phyloP scores from a whole-genome alignment of 2,329 filamentous ascomycete species.

The Zasmidium angulare region DNA sequence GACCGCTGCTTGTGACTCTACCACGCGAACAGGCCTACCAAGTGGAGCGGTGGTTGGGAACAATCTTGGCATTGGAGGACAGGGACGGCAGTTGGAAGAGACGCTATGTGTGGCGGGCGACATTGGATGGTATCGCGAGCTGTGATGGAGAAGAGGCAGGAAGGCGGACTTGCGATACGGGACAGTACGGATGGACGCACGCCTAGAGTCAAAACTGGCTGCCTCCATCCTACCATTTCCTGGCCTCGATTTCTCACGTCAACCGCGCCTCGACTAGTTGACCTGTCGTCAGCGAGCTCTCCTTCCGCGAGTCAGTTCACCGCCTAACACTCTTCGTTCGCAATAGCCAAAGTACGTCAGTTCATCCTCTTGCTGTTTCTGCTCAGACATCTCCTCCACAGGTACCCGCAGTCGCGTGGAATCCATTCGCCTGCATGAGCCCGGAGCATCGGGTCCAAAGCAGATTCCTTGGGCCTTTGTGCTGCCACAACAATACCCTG shows the following conservation, averaged over 20 bases:
- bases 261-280: background rate
- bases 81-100: background rate
- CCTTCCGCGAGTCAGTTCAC: slow-evolving; percentile 7
- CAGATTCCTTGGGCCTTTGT: background rate
- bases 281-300: background rate
- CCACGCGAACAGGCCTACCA: background rate
- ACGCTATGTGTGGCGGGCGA: background rate
- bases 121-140: background rate
- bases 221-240: background rate
- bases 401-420: slow-evolving; percentile 2
- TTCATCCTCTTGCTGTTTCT: background rate
- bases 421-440: background rate
- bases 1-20: background rate
- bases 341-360: background rate
- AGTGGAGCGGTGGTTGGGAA: background rate
- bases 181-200: background rate
- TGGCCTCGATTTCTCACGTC: background rate
- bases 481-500: background rate
- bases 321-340: background rate
- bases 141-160: background rate
- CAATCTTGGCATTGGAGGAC: background rate
- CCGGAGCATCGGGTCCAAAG: background rate
- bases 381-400: no score
- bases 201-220: background rate
- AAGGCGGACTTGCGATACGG: background rate